Conservation (phyloP, 345 rosid species). For the Rhodamnia argentea region DNA sequence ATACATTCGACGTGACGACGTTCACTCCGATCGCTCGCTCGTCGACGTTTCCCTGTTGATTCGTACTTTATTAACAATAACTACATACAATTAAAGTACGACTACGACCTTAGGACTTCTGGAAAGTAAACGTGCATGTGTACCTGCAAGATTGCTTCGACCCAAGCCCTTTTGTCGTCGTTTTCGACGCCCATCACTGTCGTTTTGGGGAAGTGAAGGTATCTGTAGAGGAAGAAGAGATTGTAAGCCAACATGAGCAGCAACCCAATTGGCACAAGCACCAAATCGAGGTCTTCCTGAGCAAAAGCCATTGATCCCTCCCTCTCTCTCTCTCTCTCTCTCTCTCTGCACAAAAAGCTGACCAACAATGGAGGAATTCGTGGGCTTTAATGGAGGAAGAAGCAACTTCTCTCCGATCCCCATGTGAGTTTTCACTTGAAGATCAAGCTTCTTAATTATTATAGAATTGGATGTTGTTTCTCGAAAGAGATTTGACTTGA, state of each 20-base stretch:
- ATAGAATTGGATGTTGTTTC: neutral
- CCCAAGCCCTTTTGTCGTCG: slow-evolving; percentile 74
- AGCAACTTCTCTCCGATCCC: neutral
- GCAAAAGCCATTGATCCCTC: slow-evolving; percentile 1
- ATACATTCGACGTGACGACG: slow-evolving; percentile 38
- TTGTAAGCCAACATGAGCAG: slow-evolving; percentile 52
- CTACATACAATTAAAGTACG: neutral
- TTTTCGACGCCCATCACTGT: slow-evolving; percentile 63
- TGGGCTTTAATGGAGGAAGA: neutral
- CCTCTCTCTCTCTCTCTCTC: no score
- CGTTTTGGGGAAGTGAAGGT: slow-evolving; percentile 48
- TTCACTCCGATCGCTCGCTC: slow-evolving; percentile 13
- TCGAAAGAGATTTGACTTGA: neutral
- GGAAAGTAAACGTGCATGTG: neutral
- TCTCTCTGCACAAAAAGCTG: neutral
- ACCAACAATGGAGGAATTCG: neutral
- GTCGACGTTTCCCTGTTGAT: neutral
- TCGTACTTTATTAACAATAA: neutral
- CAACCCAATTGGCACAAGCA: slow-evolving; percentile 58
- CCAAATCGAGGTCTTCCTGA: slow-evolving; percentile 49
- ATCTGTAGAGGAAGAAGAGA: slow-evolving; percentile 46
- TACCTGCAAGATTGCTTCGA: slow-evolving; percentile 52
- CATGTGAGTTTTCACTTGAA: neutral
- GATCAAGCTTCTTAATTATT: neutral
- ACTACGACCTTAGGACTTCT: neutral